Percentiles rank a stretch among this genome's conserved stretches.
phyloP scores from a whole-genome alignment of 768 basidiomycete genomes.

The Boletellus ananas region DNA sequence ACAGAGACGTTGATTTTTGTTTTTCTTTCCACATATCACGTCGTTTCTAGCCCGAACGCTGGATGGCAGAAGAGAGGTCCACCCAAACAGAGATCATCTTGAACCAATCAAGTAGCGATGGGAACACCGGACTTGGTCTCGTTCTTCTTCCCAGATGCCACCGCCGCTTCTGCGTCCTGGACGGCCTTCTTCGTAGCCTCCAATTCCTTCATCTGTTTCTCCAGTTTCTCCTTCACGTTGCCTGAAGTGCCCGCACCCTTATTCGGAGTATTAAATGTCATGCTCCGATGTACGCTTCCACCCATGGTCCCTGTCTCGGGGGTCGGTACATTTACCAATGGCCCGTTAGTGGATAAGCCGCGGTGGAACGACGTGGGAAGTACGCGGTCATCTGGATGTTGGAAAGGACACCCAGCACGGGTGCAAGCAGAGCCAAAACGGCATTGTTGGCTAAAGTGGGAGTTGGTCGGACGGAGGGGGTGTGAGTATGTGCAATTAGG shows the following conservation, averaged over 20 bases:
- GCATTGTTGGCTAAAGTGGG: constrained; percentile 55
- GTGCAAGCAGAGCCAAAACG: constrained; percentile 86
- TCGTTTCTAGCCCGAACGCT: constrained; percentile 11
- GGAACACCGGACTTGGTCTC: constrained; percentile 45
- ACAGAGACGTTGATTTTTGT: constrained; percentile 15
- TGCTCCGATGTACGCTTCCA: constrained; percentile 63
- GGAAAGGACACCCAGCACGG: constrained; percentile 80
- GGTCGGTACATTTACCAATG: constrained; percentile 56
- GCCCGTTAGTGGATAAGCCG: constrained; percentile 58
- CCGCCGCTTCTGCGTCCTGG: constrained; percentile 57
- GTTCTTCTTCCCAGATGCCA: constrained; percentile 58
- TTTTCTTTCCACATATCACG: constrained; percentile 7
- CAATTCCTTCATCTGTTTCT: constrained; percentile 56
- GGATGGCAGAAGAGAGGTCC: not conserved
- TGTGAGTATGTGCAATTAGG: constrained; percentile 67
- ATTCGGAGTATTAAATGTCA: constrained; percentile 57
- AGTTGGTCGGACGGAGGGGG: constrained; percentile 41
- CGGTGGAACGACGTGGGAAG: constrained; percentile 79
- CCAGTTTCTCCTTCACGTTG: constrained; percentile 47
- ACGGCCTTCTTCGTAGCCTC: constrained; percentile 69
- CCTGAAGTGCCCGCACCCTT: constrained; percentile 22
- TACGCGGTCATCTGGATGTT: constrained; percentile 85
- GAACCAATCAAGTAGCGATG: constrained; percentile 30
- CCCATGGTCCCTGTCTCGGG: constrained; percentile 69
- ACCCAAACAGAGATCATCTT: not conserved